Conservation (phyloP, 192 early-diverging fungal species). For the Phycomyces nitens region DNA sequence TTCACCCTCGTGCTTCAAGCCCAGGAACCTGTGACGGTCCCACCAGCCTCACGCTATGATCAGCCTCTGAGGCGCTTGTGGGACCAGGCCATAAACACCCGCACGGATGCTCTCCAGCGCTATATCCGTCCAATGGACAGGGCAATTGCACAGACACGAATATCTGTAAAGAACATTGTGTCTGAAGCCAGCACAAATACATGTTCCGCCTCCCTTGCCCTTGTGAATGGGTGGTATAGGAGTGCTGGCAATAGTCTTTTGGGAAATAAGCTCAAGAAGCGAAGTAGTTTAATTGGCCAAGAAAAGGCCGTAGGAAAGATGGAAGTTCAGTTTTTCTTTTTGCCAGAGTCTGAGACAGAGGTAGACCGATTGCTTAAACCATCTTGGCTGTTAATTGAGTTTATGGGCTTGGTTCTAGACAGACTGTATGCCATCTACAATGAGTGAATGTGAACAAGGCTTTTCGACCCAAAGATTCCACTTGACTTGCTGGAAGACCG, state of each 20-base stretch:
- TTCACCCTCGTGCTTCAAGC: slow-evolving; percentile 5
- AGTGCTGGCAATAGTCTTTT: not conserved
- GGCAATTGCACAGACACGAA: slow-evolving; percentile 17
- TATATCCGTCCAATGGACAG: slow-evolving; percentile 24
- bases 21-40: not conserved
- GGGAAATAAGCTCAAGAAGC: not conserved
- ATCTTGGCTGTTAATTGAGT: not conserved
- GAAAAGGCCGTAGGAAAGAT: slow-evolving; percentile 31
- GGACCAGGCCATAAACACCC: not conserved
- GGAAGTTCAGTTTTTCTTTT: slow-evolving; percentile 15
- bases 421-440: slow-evolving; percentile 11
- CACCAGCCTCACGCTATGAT: not conserved
- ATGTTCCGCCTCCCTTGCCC: slow-evolving; percentile 22
- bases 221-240: slow-evolving; percentile 29
- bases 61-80: not conserved
- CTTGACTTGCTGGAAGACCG: slow-evolving; percentile 16
- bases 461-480: slow-evolving; percentile 22
- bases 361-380: slow-evolving; percentile 4
- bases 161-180: slow-evolving; percentile 12
- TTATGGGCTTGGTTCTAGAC: slow-evolving; percentile 6
- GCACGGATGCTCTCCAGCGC: slow-evolving; percentile 7
- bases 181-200: slow-evolving; percentile 14
- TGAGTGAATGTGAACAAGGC: slow-evolving; percentile 26
- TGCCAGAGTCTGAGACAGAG: slow-evolving; percentile 13
- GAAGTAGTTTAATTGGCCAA: not conserved